Conservation (phyloP, 306 rosid species). For the Quercus aquifolioides region DNA sequence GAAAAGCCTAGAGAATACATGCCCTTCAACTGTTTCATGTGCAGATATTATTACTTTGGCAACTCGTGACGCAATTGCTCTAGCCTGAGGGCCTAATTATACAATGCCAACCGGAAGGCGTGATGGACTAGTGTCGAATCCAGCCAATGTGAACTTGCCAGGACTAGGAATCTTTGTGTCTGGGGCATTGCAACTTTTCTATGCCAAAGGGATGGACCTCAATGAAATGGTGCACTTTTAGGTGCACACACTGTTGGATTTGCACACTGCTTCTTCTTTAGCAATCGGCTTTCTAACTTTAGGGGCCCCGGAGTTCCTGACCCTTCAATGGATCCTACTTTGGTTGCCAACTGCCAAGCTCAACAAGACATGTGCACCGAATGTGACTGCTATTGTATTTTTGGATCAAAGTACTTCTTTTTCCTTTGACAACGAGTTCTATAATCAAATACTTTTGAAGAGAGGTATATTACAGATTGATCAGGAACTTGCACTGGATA, state of each 20-base stretch:
- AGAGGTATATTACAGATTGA: slow-evolving; percentile 51
- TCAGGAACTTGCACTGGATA: slow-evolving; percentile 39
- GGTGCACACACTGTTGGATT: slow-evolving; percentile 66
- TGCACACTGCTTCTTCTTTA: slow-evolving; percentile 40
- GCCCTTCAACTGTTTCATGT: slow-evolving; percentile 51
- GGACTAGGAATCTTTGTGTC: slow-evolving; percentile 21
- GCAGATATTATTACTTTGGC: slow-evolving; percentile 57
- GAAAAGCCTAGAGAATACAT: slow-evolving; percentile 29
- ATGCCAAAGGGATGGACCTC: slow-evolving; percentile 19
- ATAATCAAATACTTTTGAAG: slow-evolving; percentile 17
- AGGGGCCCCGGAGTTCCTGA: slow-evolving; percentile 8
- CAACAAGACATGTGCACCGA: neutral
- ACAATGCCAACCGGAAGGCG: slow-evolving; percentile 42
- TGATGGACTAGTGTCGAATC: slow-evolving; percentile 32
- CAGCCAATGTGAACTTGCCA: slow-evolving; percentile 17
- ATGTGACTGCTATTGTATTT: neutral
- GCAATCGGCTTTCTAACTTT: slow-evolving; percentile 25
- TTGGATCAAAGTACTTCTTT: slow-evolving; percentile 50
- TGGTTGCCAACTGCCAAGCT: slow-evolving; percentile 19
- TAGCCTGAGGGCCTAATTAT: slow-evolving; percentile 49
- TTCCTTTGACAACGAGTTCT: slow-evolving; percentile 41
- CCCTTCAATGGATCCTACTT: slow-evolving; percentile 43
- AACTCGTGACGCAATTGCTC: slow-evolving; percentile 39
- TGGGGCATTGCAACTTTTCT: neutral
- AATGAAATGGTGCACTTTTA: slow-evolving; percentile 54